These are phyloP conservation scores for Scutellaria galericulata DNA, from an alignment of 257 asterid genomes.

Conservation along the genomic window DNA sequence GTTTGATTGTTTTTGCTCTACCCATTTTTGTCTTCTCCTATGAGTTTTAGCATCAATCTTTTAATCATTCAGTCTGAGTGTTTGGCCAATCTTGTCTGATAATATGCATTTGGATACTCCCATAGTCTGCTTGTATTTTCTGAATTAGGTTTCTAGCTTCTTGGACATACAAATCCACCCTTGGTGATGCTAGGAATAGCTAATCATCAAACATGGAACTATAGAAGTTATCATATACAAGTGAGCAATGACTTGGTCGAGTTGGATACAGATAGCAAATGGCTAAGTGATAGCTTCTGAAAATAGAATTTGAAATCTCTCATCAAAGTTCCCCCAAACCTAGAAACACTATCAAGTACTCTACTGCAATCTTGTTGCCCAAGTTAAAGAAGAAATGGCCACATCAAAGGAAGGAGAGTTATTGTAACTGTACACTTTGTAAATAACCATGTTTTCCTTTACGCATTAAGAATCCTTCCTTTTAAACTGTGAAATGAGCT, in stretches of 20 bases:
- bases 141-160: too few relatives aligned
- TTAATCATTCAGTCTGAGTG: too few relatives aligned
- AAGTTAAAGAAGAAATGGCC: background rate
- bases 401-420: slow-evolving; percentile 16
- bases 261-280: background rate
- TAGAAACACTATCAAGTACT: slow-evolving; percentile 11
- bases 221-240: background rate
- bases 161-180: too few relatives aligned
- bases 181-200: too few relatives aligned
- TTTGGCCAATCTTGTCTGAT: too few relatives aligned
- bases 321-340: background rate
- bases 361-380: slow-evolving; percentile 15
- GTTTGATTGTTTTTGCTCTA: too few relatives aligned
- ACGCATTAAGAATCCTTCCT: background rate
- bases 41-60: too few relatives aligned
- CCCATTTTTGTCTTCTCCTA: too few relatives aligned
- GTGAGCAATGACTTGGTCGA: background rate
- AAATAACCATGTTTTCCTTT: slow-evolving; percentile 6
- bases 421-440: background rate
- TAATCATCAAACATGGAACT: too few relatives aligned
- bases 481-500: slow-evolving; percentile 26
- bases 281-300: background rate
- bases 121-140: too few relatives aligned
- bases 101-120: too few relatives aligned
- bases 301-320: background rate